These are phyloP conservation scores for Rhododendron ovatum DNA, from an alignment of 148 eudicot genomes.

Conservation along the genomic window DNA sequence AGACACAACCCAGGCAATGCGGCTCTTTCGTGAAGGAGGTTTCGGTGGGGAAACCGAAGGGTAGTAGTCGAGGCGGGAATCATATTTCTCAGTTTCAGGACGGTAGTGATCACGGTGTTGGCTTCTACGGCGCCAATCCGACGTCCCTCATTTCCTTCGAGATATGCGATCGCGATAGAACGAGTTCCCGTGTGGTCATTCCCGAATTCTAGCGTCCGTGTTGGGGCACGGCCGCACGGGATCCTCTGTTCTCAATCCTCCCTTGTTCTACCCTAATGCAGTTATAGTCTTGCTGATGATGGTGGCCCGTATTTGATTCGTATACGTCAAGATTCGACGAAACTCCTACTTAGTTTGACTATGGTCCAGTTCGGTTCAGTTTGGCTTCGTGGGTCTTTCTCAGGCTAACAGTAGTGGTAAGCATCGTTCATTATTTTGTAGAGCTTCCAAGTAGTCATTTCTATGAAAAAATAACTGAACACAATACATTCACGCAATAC, in stretches of 20 bases:
- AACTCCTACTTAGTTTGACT: neutral
- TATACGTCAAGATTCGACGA: neutral
- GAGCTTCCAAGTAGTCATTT: neutral
- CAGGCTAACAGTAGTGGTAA: neutral
- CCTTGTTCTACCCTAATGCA: neutral
- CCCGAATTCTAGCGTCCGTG: neutral
- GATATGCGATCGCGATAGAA: neutral
- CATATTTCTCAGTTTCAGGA: neutral
- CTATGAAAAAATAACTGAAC: neutral
- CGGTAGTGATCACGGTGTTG: neutral
- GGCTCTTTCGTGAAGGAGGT: constrained; percentile 6
- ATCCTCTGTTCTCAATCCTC: neutral
- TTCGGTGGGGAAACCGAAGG: neutral
- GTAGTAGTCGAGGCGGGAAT: neutral
- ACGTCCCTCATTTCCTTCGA: neutral
- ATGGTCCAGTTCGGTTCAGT: neutral
- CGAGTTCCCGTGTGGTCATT: neutral
- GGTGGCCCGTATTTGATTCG: neutral
- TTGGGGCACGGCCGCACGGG: neutral
- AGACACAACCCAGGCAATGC: constrained; percentile 90
- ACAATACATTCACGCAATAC: neutral
- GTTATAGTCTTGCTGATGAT: neutral
- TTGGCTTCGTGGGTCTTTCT: neutral
- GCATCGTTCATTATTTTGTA: neutral
- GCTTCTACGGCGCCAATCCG: neutral